phyloP scores from a whole-genome alignment of 208 protist genomes.

The Acanthamoeba healyi region DNA sequence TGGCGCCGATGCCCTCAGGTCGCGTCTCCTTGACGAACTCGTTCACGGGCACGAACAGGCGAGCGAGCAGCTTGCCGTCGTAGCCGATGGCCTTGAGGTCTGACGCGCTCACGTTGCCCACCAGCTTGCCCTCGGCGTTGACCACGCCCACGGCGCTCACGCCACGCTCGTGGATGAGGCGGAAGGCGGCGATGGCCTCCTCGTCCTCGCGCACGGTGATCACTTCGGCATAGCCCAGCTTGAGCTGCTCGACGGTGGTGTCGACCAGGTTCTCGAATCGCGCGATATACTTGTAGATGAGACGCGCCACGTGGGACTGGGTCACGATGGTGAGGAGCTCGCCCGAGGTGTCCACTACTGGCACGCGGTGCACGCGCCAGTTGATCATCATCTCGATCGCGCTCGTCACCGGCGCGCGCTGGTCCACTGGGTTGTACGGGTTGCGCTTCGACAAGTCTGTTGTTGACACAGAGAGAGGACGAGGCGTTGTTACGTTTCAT shows the following conservation, averaged over 20 bases:
- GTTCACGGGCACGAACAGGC: conserved; percentile 46
- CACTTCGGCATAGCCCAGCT: conserved; percentile 35
- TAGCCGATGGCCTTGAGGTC: conserved; percentile 55
- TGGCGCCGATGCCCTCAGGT: neutral
- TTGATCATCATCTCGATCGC: conserved; percentile 79
- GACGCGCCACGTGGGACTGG: conserved; percentile 74
- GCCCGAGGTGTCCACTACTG: conserved; percentile 75
- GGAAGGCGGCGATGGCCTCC: conserved; percentile 76
- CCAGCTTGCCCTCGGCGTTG: conserved; percentile 25
- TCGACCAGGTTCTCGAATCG: neutral
- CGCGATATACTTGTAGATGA: conserved; percentile 43
- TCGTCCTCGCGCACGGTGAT: conserved; percentile 61
- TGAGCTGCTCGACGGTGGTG: neutral
- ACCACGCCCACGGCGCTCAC: conserved; percentile 62
- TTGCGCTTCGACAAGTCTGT: conserved; percentile 76
- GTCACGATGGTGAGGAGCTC: conserved; percentile 71
- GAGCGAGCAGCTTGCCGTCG: conserved; percentile 18
- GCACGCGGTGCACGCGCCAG: conserved; percentile 77
- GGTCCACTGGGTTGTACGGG: conserved; percentile 74
- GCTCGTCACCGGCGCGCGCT: conserved; percentile 71
- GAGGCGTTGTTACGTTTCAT: neutral
- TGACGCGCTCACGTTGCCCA: conserved; percentile 55
- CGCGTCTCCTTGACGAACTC: conserved; percentile 28
- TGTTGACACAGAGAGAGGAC: neutral
- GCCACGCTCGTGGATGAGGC: conserved; percentile 75